Percentiles rank a stretch among this genome's conserved stretches.
These are phyloP conservation scores for Malus orientalis DNA, from an alignment of 306 rosid genomes.

Conservation along the genomic window DNA sequence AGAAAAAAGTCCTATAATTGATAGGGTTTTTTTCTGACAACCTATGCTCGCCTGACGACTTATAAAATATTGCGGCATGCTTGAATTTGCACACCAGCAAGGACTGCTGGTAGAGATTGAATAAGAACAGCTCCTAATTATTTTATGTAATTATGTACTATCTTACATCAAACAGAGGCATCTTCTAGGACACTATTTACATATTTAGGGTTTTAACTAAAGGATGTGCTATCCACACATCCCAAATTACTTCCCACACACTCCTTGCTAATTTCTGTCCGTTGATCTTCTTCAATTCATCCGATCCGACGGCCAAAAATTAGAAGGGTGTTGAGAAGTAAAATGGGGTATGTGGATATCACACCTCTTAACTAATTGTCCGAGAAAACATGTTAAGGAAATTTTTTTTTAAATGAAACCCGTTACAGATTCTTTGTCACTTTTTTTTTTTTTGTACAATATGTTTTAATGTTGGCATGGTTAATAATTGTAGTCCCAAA, in stretches of 20 bases:
- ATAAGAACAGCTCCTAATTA: background rate
- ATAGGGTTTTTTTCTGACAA: background rate
- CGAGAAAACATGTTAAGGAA: too few species aligned
- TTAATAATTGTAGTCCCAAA: background rate
- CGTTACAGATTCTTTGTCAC: too few species aligned
- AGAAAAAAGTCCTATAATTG: background rate
- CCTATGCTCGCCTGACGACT: background rate
- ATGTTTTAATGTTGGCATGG: too few species aligned
- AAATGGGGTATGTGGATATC: too few species aligned
- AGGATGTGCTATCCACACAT: too few species aligned
- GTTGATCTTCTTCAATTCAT: too few species aligned
- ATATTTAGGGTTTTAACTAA: background rate
- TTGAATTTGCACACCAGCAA: background rate
- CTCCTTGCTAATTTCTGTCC: too few species aligned
- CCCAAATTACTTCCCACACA: too few species aligned
- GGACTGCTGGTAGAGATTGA: background rate
- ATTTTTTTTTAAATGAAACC: too few species aligned
- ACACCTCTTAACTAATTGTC: background rate
- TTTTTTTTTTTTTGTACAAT: too few species aligned
- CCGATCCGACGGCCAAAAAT: too few species aligned
- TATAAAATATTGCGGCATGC: background rate
- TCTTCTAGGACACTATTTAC: background rate
- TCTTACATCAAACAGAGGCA: background rate
- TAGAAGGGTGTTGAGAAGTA: too few species aligned
- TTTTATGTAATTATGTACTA: background rate